These are phyloP conservation scores for Bryum argenteum DNA, from an alignment of 225 moss, liverwort and hornwort species.

Conservation along the genomic window DNA sequence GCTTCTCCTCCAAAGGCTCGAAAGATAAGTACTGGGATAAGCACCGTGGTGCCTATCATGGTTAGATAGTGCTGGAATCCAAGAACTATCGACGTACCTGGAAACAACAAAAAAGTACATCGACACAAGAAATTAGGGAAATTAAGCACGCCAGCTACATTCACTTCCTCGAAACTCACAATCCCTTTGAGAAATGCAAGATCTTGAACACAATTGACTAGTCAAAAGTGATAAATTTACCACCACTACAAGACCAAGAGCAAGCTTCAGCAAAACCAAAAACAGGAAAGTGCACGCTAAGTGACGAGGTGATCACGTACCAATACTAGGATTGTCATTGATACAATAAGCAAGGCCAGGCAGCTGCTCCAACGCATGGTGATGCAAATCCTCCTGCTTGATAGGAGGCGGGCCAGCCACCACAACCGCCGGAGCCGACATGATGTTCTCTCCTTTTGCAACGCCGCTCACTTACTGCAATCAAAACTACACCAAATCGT, in stretches of 20 bases:
- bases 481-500: no score
- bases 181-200: no score
- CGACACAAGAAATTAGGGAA: not conserved
- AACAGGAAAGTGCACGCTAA: no score
- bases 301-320: constrained; percentile 18
- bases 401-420: constrained; percentile 56
- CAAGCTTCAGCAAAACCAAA: no score
- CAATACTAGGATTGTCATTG: constrained; percentile 46
- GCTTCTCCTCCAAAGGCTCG: constrained; percentile 50
- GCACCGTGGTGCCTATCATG: constrained; percentile 51
- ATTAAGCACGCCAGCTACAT: not conserved
- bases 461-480: no score
- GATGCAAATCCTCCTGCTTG: constrained; percentile 56
- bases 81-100: constrained; percentile 47
- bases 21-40: constrained; percentile 46
- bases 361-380: constrained; percentile 60
- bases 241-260: no score
- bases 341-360: constrained; percentile 53
- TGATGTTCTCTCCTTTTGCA: not conserved
- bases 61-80: constrained; percentile 66
- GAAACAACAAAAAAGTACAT: not conserved
- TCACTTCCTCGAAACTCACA: no score
- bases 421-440: constrained; percentile 51
- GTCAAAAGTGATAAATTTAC: no score
- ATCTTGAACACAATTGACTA: no score